Percentiles rank a stretch among this genome's conserved stretches.
Conservation (phyloP, 1,284 basidiomycete species). For the Rhodotorula sp. region DNA sequence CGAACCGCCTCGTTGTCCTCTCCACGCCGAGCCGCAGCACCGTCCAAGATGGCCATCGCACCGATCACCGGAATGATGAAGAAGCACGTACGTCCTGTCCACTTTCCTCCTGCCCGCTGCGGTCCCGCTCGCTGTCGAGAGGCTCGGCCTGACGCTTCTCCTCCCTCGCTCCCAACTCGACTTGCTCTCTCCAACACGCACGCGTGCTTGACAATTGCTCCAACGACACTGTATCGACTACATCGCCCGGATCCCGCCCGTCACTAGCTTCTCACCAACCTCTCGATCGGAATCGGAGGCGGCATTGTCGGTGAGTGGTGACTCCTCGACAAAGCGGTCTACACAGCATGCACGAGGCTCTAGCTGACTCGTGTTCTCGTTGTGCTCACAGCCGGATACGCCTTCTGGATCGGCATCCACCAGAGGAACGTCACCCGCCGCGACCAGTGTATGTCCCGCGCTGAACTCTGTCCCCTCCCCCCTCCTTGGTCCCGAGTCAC, state of each 20-base stretch:
- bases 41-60: constrained; percentile 30
- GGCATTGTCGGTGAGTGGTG: constrained; percentile 28
- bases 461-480: background rate
- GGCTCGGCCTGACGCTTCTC: background rate
- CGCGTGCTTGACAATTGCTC: background rate
- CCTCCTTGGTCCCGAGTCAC: background rate
- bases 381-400: background rate
- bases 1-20: background rate
- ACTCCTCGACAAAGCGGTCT: too few species aligned
- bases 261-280: constrained; percentile 33
- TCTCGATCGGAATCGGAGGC: constrained; percentile 35
- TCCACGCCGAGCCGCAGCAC: background rate
- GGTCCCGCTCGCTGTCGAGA: background rate
- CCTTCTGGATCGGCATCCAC: constrained; percentile 7
- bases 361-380: background rate
- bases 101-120: too few species aligned
- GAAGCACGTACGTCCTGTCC: constrained; percentile 29
- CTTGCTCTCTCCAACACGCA: background rate
- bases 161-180: background rate
- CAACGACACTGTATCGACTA: background rate
- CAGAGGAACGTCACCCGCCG: background rate
- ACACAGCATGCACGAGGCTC: background rate
- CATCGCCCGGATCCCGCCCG: too few species aligned
- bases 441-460: background rate
- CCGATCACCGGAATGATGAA: constrained; percentile 32